Base-by-base conservation (phyloP, 441 rosid genomes). In the Macaranga tanarius region DNA sequence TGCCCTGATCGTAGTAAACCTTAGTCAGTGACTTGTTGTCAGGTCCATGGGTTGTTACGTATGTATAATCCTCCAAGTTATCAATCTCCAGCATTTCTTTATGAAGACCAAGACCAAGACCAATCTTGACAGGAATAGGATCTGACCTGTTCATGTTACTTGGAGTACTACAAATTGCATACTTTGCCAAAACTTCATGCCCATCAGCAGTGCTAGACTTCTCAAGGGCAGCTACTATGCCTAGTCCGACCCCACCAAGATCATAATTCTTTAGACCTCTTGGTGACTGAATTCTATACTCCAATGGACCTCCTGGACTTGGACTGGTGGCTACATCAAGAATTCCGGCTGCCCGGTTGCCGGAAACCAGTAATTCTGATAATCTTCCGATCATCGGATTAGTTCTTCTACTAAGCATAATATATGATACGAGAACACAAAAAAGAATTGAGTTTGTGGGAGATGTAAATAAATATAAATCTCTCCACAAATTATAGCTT, bases 151-250 rank as follows among this genome's bases (percentile, higher is more conserved):
- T 77, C 59, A 65, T 50, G 62, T 28, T 16, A 44, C 58, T 73
- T 34, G 38, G 7, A 0, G 80, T 31, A 65, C 81, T 47, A 17
- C 70, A 77, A 16, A 76, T 25, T 17, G 80, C 60, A 26, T 61
- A 71, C 54, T 72, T 74, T 1, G 78, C 75, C 69, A 75, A 74
- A 56, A 77, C 60, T 70, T 80, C 85, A 16, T 26, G 70, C 15
- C 77, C 67, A 0, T 42, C 16, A 0, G 52, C 16, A 22, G 44
- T 70, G 45, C 75, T 69, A 45, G 83, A 73, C 73, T 84, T 73
- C 28, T 80, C 86, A 10, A 86, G 85, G 6, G 89, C 93, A 2
- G 79, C 90, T 10, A 85, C 88, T 26, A 88, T 88, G 0, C 89
- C 90, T 44, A 88, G 64, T 13, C 93, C 90, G 68, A 88, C 84